Evolutionary conservation across 1,139 yeast species (phyloP), one percentile per base, ranked within the genome.

Genomic region (Geotrichum siamense): DNA sequence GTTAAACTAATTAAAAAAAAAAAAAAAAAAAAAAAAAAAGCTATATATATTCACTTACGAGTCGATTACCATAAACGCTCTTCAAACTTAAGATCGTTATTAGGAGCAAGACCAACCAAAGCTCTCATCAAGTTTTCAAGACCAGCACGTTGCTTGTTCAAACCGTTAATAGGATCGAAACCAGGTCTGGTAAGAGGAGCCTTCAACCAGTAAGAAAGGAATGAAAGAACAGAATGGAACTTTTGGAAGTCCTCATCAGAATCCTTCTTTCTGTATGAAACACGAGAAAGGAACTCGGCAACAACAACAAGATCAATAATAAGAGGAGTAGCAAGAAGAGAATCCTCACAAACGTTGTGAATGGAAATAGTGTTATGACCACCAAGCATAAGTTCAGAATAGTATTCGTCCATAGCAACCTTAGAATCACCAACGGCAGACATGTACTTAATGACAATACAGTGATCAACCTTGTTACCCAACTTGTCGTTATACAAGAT

Each of bases 391-490:
- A 89, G 78, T 68, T 89, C 96, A 50, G 94, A 82, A 71, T 87
- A 86, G 69, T 89, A 89, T 71, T 89, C 96, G 66, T 89, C 97
- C 96, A 89, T 89, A 45, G 97, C 97, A 52, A 89, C 96, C 74
- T 89, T 89, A 55, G 94, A 80, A 66, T 89, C 97, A 39, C 95
- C 95, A 45, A 89, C 96, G 8, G 96, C 96, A 49, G 85, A 83
- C 61, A 89, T 70, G 65, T 89, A 87, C 70, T 89, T 89, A 71
- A 89, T 89, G 53, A 89, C 97, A 64, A 89, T 87, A 68, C 95
- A 83, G 68, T 89, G 97, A 61, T 89, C 96, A 53, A 89, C 83
- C 51, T 74, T 76, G 55, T 78, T 76, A 48, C 95, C 95, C 38
- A 71, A 63, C 65, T 83, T 80, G 49, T 84, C 80, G 62, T 86